Evolutionary conservation across 1,284 basidiomycete species (phyloP).

Genomic region (Cutaneotrichosporon daszewskae): DNA sequence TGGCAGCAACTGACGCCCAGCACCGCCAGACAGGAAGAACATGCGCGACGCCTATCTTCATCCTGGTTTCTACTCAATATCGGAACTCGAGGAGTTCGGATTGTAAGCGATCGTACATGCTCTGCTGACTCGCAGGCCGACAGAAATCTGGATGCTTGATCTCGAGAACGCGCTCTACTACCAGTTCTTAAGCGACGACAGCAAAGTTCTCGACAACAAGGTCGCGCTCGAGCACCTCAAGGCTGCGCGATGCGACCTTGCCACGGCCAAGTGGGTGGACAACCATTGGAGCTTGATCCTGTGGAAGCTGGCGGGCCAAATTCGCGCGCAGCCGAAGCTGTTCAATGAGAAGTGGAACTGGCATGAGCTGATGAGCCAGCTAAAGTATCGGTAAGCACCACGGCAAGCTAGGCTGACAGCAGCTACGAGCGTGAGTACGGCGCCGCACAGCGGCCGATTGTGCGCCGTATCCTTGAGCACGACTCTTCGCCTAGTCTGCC

Average conservation of each 20-base stretch:
- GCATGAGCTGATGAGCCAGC: constrained; percentile 69
- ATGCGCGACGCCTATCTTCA: constrained; percentile 43
- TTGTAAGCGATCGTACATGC: constrained; percentile 54
- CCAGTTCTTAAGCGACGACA: constrained; percentile 53
- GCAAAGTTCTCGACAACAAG: constrained; percentile 19
- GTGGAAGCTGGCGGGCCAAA: constrained; percentile 89
- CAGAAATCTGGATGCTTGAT: constrained; percentile 58
- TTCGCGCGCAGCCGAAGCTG: constrained; percentile 61
- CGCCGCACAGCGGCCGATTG: constrained; percentile 66
- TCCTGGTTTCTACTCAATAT: constrained; percentile 55
- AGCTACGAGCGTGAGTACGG: constrained; percentile 91
- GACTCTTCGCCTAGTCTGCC: constrained; percentile 56
- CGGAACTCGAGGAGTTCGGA: constrained; percentile 56
- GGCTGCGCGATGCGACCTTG: constrained; percentile 26
- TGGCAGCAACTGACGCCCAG: constrained; percentile 12
- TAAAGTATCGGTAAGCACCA: constrained; percentile 68
- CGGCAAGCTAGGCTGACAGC: background rate
- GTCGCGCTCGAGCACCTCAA: constrained; percentile 26
- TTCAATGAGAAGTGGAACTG: constrained; percentile 68
- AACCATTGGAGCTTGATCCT: constrained; percentile 87
- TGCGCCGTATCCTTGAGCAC: constrained; percentile 62
- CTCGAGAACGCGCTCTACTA: constrained; percentile 60
- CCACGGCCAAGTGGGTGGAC: constrained; percentile 63
- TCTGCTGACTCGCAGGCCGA: constrained; percentile 27
- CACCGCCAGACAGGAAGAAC: constrained; percentile 18